Evolutionary conservation across 345 rosid species (phyloP).

Genomic region (Luvunga scandens): DNA sequence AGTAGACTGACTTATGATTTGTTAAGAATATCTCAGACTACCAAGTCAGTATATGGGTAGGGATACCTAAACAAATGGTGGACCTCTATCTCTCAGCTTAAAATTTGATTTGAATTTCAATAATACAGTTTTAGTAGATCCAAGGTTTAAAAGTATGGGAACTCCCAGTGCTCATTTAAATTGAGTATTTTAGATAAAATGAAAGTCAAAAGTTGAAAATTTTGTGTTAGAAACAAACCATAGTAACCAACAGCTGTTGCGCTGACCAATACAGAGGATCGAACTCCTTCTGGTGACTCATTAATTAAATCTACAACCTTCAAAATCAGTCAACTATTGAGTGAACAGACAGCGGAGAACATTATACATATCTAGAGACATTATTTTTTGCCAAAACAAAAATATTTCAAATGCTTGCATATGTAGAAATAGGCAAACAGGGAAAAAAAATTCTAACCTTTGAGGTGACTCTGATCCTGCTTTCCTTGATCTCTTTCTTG

Average conservation of each 20-base stretch:
- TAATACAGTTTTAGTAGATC: neutral
- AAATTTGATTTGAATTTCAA: neutral
- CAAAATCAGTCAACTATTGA: constrained; percentile 25
- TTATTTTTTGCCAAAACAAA: neutral
- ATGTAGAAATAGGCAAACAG: neutral
- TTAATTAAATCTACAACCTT: constrained; percentile 87
- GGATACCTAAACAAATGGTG: neutral
- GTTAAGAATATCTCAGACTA: neutral
- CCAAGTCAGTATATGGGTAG: neutral
- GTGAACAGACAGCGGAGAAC: constrained; percentile 9
- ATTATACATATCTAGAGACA: neutral
- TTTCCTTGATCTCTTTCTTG: constrained; percentile 85
- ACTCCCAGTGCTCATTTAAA: neutral
- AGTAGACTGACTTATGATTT: neutral
- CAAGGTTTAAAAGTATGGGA: neutral
- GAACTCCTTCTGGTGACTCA: constrained; percentile 51
- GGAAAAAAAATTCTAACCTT: constrained; percentile 44
- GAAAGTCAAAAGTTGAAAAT: neutral
- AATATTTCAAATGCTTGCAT: neutral
- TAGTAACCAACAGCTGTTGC: constrained; percentile 96
- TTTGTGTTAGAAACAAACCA: constrained; percentile 50
- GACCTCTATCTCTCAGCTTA: neutral
- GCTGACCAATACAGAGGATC: constrained; percentile 76
- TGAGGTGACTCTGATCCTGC: constrained; percentile 84
- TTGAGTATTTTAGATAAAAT: neutral